Percentiles rank a stretch among this genome's conserved stretches.
phyloP scores from a whole-genome alignment of 192 early-diverging fungal genomes.

The Backusella tarrabulga region DNA sequence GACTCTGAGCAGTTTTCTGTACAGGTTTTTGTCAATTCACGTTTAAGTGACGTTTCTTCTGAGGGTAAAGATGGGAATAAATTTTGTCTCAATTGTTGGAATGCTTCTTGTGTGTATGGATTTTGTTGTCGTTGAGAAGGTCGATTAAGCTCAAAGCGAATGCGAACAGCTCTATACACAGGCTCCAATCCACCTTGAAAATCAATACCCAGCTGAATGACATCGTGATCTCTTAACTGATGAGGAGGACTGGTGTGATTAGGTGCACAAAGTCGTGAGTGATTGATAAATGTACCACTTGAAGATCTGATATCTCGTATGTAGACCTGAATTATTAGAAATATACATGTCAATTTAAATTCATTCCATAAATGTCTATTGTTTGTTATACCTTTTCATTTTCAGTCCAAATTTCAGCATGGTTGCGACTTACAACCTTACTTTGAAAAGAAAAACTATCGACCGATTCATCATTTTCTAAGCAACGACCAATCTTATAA shows the following conservation, averaged over 20 bases:
- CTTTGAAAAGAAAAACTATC: slow-evolving; percentile 82
- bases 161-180: slow-evolving; percentile 91
- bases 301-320: slow-evolving; percentile 94
- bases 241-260: slow-evolving; percentile 78
- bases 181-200: slow-evolving; percentile 85
- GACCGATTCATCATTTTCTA: slow-evolving; percentile 54
- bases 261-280: slow-evolving; percentile 83
- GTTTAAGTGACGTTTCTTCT: not conserved
- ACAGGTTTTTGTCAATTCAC: not conserved
- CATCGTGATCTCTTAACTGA: slow-evolving; percentile 83
- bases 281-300: slow-evolving; percentile 97
- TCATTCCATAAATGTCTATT: not conserved
- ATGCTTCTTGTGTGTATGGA: slow-evolving; percentile 3
- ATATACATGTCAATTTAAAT: slow-evolving; percentile 2
- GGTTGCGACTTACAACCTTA: slow-evolving; percentile 92
- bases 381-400: slow-evolving; percentile 38
- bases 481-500: slow-evolving; percentile 75
- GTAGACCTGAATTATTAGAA: slow-evolving; percentile 60
- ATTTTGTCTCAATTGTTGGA: slow-evolving; percentile 18
- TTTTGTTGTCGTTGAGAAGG: slow-evolving; percentile 22
- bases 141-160: slow-evolving; percentile 74
- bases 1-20: not conserved
- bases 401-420: slow-evolving; percentile 92
- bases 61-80: not conserved
- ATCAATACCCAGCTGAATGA: slow-evolving; percentile 94